A percentile compares a stretch with the other conserved stretches of the same genome.
These are phyloP conservation scores for Tolypocladium amazonense DNA, from an alignment of 2,329 filamentous ascomycete genomes.

Conservation along the genomic window DNA sequence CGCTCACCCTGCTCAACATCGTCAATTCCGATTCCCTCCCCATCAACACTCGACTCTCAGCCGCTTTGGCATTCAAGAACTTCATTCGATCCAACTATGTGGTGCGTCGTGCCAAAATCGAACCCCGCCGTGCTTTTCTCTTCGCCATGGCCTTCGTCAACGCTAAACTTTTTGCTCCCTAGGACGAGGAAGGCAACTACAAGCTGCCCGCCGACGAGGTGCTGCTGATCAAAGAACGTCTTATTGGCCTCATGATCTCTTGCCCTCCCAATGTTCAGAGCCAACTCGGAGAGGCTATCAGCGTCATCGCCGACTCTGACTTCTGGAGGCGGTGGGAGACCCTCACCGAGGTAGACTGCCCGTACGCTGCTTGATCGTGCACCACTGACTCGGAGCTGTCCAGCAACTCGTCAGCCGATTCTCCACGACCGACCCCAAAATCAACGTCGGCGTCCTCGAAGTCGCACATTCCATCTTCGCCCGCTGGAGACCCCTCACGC, in stretches of 20 bases:
- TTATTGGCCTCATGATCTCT: slow-evolving; percentile 93
- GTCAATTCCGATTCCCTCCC: slow-evolving; percentile 66
- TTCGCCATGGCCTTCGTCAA: slow-evolving; percentile 2
- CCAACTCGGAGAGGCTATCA: slow-evolving; percentile 93
- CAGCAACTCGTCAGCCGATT: slow-evolving; percentile 82
- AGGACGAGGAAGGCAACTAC: slow-evolving; percentile 90
- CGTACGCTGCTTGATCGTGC: background rate
- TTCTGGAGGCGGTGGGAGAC: slow-evolving; percentile 96
- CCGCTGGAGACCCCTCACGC: slow-evolving; percentile 88
- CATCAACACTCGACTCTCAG: slow-evolving; percentile 71
- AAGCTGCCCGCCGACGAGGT: slow-evolving; percentile 79
- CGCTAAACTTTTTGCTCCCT: slow-evolving; percentile 5
- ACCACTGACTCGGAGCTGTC: slow-evolving; percentile 4
- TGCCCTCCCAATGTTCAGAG: slow-evolving; percentile 81
- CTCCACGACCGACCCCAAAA: slow-evolving; percentile 66
- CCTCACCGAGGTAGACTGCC: slow-evolving; percentile 57
- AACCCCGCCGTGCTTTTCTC: background rate
- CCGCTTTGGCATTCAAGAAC: slow-evolving; percentile 96
- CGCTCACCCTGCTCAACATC: slow-evolving; percentile 79
- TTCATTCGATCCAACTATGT: slow-evolving; percentile 93
- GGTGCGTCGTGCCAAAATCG: slow-evolving; percentile 31
- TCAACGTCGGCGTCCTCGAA: slow-evolving; percentile 90
- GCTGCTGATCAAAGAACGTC: slow-evolving; percentile 80
- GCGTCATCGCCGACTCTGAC: slow-evolving; percentile 93
- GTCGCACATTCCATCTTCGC: slow-evolving; percentile 98